Evolutionary conservation across 768 basidiomycete species (phyloP).

Genomic region (Trichaptum fuscoviolaceum): DNA sequence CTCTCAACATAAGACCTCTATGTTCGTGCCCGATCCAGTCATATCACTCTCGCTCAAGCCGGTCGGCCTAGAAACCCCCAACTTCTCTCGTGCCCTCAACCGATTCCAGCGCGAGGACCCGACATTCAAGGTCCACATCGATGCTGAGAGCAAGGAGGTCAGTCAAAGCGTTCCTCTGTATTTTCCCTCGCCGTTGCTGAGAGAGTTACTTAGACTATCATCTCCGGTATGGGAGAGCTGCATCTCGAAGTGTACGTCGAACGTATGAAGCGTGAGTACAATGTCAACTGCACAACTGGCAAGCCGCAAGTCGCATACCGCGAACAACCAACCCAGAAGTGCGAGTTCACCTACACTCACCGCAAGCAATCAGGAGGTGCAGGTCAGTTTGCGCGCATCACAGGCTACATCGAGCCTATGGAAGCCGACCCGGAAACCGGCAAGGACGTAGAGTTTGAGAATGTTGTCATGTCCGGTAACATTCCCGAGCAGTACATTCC

Average conservation of each 20-base stretch:
- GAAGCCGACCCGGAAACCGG: conserved; percentile 62
- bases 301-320: conserved; percentile 96
- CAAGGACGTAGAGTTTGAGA: conserved; percentile 81
- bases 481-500: conserved; percentile 92
- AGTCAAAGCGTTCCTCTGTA: conserved; percentile 11
- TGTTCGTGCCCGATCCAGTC: conserved; percentile 98
- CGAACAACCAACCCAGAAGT: conserved; percentile 82
- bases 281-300: conserved; percentile 87
- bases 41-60: conserved; percentile 94
- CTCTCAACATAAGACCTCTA: conserved; percentile 64
- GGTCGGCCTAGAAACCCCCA: conserved; percentile 87
- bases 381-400: conserved; percentile 92
- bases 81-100: conserved; percentile 94
- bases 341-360: conserved; percentile 87
- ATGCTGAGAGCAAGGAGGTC: conserved; percentile 91
- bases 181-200: not conserved
- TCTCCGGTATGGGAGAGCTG: conserved; percentile 99
- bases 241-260: conserved; percentile 99
- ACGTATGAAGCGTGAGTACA: conserved; percentile 97
- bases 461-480: conserved; percentile 85
- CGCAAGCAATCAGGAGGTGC: conserved; percentile 98
- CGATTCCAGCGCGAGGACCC: conserved; percentile 99
- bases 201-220: conserved; percentile 73
- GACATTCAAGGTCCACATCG: conserved; percentile 96
- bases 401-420: conserved; percentile 89